A percentile compares a stretch with the other conserved stretches of the same genome.
Evolutionary conservation across 768 basidiomycete genomes (phyloP).

Genomic region (Lactifluus echinatus): DNA sequence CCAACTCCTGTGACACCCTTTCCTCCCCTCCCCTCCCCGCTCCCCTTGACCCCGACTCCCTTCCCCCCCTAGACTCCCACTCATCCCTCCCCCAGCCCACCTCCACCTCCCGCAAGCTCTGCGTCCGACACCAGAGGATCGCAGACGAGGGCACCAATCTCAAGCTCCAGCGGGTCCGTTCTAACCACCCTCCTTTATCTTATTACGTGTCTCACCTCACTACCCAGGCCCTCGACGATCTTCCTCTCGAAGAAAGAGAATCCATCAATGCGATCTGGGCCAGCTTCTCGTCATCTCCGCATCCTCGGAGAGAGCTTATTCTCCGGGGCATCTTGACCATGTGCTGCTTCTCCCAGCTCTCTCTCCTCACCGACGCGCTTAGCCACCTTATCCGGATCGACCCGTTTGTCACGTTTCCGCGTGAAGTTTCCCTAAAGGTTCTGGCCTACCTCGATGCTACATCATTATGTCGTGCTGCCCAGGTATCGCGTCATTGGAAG

Average conservation of each 20-base stretch:
- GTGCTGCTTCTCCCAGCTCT: conserved; percentile 98
- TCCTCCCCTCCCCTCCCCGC: conserved; percentile 22
- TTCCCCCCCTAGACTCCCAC: neutral
- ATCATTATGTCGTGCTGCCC: conserved; percentile 88
- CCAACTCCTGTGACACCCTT: conserved; percentile 60
- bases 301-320: conserved; percentile 85
- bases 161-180: conserved; percentile 78
- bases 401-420: conserved; percentile 83
- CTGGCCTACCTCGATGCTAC: conserved; percentile 87
- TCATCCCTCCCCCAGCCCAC: conserved; percentile 24
- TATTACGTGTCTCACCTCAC: neutral
- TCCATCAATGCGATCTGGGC: conserved; percentile 92
- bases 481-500: conserved; percentile 81
- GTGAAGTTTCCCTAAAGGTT: conserved; percentile 81
- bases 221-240: conserved; percentile 75
- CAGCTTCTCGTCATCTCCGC: conserved; percentile 90
- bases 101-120: conserved; percentile 67
- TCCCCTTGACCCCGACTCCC: conserved; percentile 2
- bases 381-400: conserved; percentile 91
- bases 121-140: conserved; percentile 91
- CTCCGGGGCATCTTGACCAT: conserved; percentile 95
- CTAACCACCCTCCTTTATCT: neutral
- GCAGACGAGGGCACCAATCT: conserved; percentile 92
- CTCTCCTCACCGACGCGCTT: conserved; percentile 89
- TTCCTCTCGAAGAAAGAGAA: conserved; percentile 79